Percentiles rank a stretch among this genome's conserved stretches.
These are phyloP conservation scores for Calocybe indica DNA, from an alignment of 768 basidiomycete species.

Conservation along the genomic window DNA sequence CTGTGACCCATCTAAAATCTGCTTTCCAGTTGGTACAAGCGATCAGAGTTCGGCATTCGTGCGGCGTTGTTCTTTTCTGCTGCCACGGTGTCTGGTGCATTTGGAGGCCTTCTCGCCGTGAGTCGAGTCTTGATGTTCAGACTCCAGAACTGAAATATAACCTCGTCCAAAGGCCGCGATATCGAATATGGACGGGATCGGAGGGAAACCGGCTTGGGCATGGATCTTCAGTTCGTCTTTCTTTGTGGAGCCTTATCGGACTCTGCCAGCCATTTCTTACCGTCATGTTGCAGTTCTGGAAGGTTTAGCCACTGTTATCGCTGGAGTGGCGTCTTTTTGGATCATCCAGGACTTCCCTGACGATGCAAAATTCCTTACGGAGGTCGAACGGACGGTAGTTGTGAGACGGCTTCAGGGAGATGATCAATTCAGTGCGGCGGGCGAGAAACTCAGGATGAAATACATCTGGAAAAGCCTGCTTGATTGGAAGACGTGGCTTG, in stretches of 20 bases:
- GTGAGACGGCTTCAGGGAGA: conserved; percentile 62
- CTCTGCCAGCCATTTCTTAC: no score
- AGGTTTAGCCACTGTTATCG: conserved; percentile 63
- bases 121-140: conserved; percentile 17
- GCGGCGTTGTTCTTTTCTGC: conserved; percentile 72
- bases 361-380: conserved; percentile 71
- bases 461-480: conserved; percentile 51
- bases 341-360: conserved; percentile 83
- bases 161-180: conserved; percentile 44
- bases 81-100: conserved; percentile 78
- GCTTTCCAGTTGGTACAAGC: conserved; percentile 45
- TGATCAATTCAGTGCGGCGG: conserved; percentile 68
- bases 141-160: not conserved
- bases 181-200: conserved; percentile 66
- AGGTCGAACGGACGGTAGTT: conserved; percentile 61
- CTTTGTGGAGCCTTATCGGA: not conserved
- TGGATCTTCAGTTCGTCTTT: conserved; percentile 60
- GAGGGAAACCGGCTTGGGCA: conserved; percentile 58
- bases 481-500: conserved; percentile 75
- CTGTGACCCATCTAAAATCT: not conserved
- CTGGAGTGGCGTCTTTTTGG: conserved; percentile 62
- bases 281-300: conserved; percentile 41
- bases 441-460: conserved; percentile 52
- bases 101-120: conserved; percentile 71
- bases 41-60: conserved; percentile 68